Conservation (phyloP, 371 early-diverging fungal genomes). For the Mucor racemosus region DNA sequence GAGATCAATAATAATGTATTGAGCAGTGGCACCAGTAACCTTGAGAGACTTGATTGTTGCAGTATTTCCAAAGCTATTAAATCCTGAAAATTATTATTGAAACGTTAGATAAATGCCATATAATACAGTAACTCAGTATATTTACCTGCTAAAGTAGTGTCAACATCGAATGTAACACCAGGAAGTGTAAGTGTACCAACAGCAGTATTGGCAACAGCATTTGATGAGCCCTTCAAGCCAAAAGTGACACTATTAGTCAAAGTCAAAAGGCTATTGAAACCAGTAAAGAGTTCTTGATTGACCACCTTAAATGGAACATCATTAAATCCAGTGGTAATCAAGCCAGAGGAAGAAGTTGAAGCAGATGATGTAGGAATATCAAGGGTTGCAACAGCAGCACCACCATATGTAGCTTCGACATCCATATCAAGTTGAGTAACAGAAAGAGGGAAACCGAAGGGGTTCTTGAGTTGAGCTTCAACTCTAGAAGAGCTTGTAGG, state of each 20-base stretch:
- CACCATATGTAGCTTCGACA: conserved; percentile 37
- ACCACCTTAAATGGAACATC: conserved; percentile 52
- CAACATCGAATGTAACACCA: conserved; percentile 54
- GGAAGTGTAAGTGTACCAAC: conserved; percentile 55
- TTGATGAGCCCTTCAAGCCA: conserved; percentile 55
- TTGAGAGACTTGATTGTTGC: conserved; percentile 43
- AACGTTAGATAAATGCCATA: background rate
- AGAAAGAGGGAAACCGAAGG: conserved; percentile 63
- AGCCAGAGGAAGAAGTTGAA: conserved; percentile 42
- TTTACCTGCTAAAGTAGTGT: conserved; percentile 56
- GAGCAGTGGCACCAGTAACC: conserved; percentile 48
- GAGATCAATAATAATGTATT: conserved; percentile 43
- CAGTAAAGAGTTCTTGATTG: conserved; percentile 42
- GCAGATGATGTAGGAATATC: conserved; percentile 54
- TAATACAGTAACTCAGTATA: conserved; percentile 8
- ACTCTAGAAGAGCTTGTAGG: conserved; percentile 52
- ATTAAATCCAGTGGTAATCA: conserved; percentile 54
- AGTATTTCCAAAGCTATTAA: conserved; percentile 49
- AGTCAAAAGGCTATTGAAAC: conserved; percentile 56
- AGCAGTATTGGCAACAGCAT: conserved; percentile 57
- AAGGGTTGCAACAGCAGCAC: conserved; percentile 47
- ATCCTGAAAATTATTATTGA: conserved; percentile 30
- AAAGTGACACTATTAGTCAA: conserved; percentile 43
- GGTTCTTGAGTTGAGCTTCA: conserved; percentile 56
- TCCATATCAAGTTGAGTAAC: conserved; percentile 54